Evolutionary conservation across 2,329 filamentous ascomycete species (phyloP).

Genomic region (Plenodomus tracheiphilus): DNA sequence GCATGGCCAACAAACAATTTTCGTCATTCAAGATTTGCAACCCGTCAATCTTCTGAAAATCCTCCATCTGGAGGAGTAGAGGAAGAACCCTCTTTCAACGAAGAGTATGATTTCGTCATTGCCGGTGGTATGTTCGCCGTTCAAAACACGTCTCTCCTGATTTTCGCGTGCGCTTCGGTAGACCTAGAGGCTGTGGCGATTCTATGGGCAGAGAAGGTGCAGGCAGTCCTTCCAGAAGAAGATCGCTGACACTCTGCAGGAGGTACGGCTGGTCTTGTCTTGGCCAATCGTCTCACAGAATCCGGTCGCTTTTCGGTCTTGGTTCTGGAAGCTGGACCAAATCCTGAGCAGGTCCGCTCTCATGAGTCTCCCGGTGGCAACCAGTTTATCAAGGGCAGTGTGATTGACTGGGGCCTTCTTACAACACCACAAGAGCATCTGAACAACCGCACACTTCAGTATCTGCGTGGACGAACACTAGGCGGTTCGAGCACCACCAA

Average conservation of each 20-base stretch:
- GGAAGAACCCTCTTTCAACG: conserved; percentile 12
- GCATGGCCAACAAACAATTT: conserved; percentile 20
- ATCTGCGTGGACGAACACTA: conserved; percentile 28
- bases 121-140: conserved; percentile 16
- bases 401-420: conserved; percentile 35
- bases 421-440: conserved; percentile 30
- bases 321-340: conserved; percentile 39
- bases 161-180: not conserved
- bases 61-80: conserved; percentile 7
- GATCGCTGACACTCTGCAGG: conserved; percentile 6
- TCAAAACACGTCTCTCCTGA: too few relatives aligned
- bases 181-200: not conserved
- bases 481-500: conserved; percentile 42
- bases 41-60: conserved; percentile 13
- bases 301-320: conserved; percentile 28
- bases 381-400: conserved; percentile 30
- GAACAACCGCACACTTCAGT: conserved; percentile 25
- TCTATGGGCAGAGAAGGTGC: not conserved
- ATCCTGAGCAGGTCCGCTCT: conserved; percentile 34
- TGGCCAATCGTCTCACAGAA: conserved; percentile 31
- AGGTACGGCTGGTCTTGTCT: conserved; percentile 30
- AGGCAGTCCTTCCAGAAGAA: not conserved
- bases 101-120: conserved; percentile 25
- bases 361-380: conserved; percentile 34
- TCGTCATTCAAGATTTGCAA: conserved; percentile 14